These are phyloP conservation scores for Haplosporangium sp. DNA, from an alignment of 371 early-diverging fungal genomes.

Conservation along the genomic window DNA sequence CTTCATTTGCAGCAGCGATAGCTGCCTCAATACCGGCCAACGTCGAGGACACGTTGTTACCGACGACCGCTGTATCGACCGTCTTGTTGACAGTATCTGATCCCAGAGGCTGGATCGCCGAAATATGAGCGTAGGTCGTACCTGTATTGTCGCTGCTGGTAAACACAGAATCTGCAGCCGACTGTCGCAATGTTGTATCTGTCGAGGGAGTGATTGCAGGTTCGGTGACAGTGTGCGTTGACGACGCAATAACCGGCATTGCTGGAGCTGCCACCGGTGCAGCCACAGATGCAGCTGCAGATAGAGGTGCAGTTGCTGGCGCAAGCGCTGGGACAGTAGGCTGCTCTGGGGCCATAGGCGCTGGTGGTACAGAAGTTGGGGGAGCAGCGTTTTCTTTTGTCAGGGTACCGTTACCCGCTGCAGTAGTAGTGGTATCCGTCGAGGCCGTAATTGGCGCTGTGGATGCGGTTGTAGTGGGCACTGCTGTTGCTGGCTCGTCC, in stretches of 20 bases:
- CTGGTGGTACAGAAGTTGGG: neutral
- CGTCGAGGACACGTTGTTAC: neutral
- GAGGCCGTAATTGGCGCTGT: too few species aligned
- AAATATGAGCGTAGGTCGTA: too few species aligned
- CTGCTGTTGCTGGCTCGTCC: slow-evolving; percentile 3
- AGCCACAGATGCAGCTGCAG: neutral
- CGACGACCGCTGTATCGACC: too few species aligned
- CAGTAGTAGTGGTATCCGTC: neutral
- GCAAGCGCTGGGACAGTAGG: slow-evolving; percentile 21
- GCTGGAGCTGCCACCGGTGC: neutral
- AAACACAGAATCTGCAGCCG: neutral
- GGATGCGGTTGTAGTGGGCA: too few species aligned
- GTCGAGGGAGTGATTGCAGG: neutral
- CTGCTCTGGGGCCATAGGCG: slow-evolving; percentile 7
- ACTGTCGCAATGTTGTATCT: neutral
- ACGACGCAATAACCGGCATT: neutral
- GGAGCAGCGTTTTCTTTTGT: neutral
- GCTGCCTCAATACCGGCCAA: slow-evolving; percentile 10
- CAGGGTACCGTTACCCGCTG: too few species aligned
- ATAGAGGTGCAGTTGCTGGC: neutral
- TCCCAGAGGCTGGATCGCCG: too few species aligned
- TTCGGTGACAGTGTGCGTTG: neutral
- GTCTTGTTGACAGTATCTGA: neutral
- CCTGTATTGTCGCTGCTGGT: neutral
- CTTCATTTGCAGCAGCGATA: neutral